Evolutionary conservation across 495 filamentous ascomycete genomes (phyloP).

Genomic region (Rostrohypoxylon terebratum): DNA sequence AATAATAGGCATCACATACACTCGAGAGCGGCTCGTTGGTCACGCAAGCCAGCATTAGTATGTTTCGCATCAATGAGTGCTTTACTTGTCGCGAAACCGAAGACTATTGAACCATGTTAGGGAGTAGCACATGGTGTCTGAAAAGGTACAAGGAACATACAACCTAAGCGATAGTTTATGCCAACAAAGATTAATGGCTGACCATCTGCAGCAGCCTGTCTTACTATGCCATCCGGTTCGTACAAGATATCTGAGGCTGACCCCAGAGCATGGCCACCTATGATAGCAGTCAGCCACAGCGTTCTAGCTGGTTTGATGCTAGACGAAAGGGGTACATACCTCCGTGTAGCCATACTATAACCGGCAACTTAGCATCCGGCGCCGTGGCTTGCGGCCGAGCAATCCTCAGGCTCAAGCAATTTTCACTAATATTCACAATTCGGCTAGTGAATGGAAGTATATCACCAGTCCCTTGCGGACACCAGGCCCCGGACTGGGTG

Average conservation of each 20-base stretch:
- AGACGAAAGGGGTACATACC: conserved; percentile 35
- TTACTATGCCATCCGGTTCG: conserved; percentile 11
- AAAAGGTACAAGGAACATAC: not conserved
- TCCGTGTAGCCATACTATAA: conserved; percentile 56
- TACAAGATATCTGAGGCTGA: conserved; percentile 16
- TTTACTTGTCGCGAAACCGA: conserved; percentile 14
- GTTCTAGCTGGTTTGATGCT: not conserved
- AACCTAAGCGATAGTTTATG: conserved; percentile 14
- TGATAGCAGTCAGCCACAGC: not conserved
- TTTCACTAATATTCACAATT: conserved; percentile 50
- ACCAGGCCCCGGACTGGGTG: conserved; percentile 16
- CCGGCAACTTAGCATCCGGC: conserved; percentile 53
- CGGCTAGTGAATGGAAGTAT: conserved; percentile 29
- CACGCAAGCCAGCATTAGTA: conserved; percentile 22
- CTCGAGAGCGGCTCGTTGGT: conserved; percentile 17
- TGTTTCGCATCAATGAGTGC: conserved; percentile 7
- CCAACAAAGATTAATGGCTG: conserved; percentile 17
- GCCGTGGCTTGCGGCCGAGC: conserved; percentile 47
- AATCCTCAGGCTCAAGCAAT: conserved; percentile 58
- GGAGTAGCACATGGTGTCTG: not conserved
- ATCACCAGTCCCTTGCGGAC: conserved; percentile 8
- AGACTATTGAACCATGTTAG: conserved; percentile 3
- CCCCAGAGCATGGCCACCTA: conserved; percentile 23
- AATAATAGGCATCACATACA: not conserved
- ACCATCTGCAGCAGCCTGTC: conserved; percentile 12